Evolutionary conservation across 2,329 filamentous ascomycete species (phyloP).

Genomic region (Claviceps arundinis): DNA sequence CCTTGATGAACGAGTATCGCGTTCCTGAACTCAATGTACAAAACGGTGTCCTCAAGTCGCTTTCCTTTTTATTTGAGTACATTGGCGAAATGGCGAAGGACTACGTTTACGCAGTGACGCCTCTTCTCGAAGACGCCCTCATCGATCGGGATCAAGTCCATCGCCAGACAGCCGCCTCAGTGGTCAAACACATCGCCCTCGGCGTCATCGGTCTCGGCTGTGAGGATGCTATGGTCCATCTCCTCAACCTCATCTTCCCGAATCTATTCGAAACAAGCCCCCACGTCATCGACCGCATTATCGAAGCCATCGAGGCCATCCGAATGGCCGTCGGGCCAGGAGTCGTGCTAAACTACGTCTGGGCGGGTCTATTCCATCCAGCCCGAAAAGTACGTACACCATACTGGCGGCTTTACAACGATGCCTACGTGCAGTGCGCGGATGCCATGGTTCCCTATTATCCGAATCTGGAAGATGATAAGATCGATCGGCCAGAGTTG

Average conservation of each 20-base stretch:
- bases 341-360: constrained; percentile 92
- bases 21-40: constrained; percentile 98
- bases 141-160: constrained; percentile 98
- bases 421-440: constrained; percentile 85
- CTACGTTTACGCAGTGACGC: constrained; percentile 96
- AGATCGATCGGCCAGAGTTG: constrained; percentile 65
- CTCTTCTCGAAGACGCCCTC: constrained; percentile 87
- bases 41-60: constrained; percentile 92
- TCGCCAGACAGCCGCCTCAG: constrained; percentile 86
- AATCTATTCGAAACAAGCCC: constrained; percentile 97
- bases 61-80: constrained; percentile 97
- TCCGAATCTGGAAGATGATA: constrained; percentile 71
- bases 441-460: constrained; percentile 97
- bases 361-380: constrained; percentile 94
- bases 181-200: constrained; percentile 94
- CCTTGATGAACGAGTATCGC: constrained; percentile 98
- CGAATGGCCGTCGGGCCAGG: constrained; percentile 87
- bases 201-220: constrained; percentile 96
- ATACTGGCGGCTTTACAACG: constrained; percentile 95
- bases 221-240: constrained; percentile 95
- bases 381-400: constrained; percentile 87
- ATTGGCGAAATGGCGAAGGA: constrained; percentile 99
- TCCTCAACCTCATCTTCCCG: constrained; percentile 90
- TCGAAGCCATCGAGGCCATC: constrained; percentile 94
- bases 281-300: constrained; percentile 94